Conservation (phyloP, 2,329 filamentous ascomycete genomes). For the Xylaria sp. region DNA sequence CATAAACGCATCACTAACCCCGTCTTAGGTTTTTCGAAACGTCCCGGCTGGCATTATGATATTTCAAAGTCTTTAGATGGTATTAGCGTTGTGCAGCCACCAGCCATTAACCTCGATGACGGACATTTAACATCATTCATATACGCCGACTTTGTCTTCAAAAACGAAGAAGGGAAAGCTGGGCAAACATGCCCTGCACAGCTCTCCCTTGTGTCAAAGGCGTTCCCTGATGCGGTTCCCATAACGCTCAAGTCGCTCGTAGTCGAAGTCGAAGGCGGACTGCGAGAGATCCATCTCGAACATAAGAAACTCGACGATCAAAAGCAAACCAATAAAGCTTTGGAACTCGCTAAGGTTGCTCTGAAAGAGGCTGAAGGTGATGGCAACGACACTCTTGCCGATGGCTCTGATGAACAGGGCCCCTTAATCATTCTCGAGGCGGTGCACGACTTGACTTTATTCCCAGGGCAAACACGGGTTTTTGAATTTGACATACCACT, state of each 20-base stretch:
- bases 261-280: slow-evolving; percentile 67
- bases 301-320: slow-evolving; percentile 51
- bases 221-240: slow-evolving; percentile 63
- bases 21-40: slow-evolving; percentile 62
- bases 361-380: slow-evolving; percentile 42
- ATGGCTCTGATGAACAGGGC: slow-evolving; percentile 47
- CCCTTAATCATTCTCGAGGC: slow-evolving; percentile 61
- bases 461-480: slow-evolving; percentile 74
- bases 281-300: slow-evolving; percentile 65
- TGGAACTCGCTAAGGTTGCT: slow-evolving; percentile 39
- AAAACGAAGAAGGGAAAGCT: slow-evolving; percentile 67
- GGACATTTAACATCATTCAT: slow-evolving; percentile 65
- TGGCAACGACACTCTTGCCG: slow-evolving; percentile 48
- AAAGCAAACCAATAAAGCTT: slow-evolving; percentile 23
- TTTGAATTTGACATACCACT: slow-evolving; percentile 79
- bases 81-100: slow-evolving; percentile 57
- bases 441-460: slow-evolving; percentile 71
- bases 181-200: slow-evolving; percentile 70
- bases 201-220: slow-evolving; percentile 66
- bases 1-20: slow-evolving; percentile 28
- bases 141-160: slow-evolving; percentile 67
- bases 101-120: slow-evolving; percentile 63
- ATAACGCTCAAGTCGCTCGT: slow-evolving; percentile 63
- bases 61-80: slow-evolving; percentile 67
- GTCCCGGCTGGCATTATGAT: slow-evolving; percentile 70